Evolutionary conservation across 2,329 filamentous ascomycete species (phyloP), one percentile per base, ranked within the genome.

Genomic region (Coniella vitis): DNA sequence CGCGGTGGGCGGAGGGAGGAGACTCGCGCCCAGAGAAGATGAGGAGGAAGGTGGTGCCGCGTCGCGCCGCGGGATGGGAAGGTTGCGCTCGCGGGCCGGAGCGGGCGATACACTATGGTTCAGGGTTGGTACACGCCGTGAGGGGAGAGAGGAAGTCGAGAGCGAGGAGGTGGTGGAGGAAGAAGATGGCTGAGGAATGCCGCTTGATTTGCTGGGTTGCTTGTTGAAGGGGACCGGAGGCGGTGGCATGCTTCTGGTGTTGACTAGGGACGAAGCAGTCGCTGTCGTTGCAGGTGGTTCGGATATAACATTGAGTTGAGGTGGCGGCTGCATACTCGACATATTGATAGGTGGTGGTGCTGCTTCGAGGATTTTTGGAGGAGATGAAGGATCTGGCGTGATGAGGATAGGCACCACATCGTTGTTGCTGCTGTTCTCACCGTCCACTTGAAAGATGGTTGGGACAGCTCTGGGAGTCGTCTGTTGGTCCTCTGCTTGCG

Each of bases 1-100:
- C 60, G 75, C 76, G 13, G 76, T 74, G 0, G 79, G 76, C 0
- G 80, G 79, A 0, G 75, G 79, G 1, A 74, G 72, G 40, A 83
- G 73, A n/a, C 21, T 41, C n/a, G 21, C 29, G 1, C 68, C 64
- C 0, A 68, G 67, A 7, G 63, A 58, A 54, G 66, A 36, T 55
- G 56, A 55, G 56, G 57, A 59, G 25, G 31, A 5, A n/a, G 16
- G 17, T 17, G 37, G 8, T 12, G 38, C 20, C 16, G 22, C 38
- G 34, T 61, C 61, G 57, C 72, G 70, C 60, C 71, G 66, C 34
- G 70, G 70, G 52, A 64, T 52, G 48, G 71, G 69, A 54, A 55
- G 57, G 50, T 53, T 48, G 38, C 65, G 63, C 51, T 61, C 60
- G 55, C 51, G 49, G 63, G 55, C 1, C 51, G 48, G 38, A 57